These are phyloP conservation scores for Avena insularis DNA, from an alignment of 176 grass and related monocot genomes.

Conservation along the genomic window DNA sequence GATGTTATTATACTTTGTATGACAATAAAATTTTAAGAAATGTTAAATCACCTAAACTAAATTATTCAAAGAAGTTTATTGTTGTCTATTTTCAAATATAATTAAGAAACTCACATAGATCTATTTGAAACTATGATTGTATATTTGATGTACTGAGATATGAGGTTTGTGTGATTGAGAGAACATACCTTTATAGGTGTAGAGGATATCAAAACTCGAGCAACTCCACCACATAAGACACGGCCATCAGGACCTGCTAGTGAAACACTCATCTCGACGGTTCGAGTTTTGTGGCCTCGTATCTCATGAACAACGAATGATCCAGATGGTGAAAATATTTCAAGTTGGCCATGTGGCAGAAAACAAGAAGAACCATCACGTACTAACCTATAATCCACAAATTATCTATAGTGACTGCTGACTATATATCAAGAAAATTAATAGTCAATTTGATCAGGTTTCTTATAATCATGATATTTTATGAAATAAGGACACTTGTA, in stretches of 20 bases:
- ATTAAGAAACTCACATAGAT: too few relatives aligned
- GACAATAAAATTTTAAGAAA: too few relatives aligned
- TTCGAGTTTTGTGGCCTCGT: conserved; percentile 75
- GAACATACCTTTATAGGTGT: conserved; percentile 76
- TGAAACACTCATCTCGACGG: conserved; percentile 22
- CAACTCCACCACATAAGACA: conserved; percentile 78
- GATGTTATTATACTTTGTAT: too few relatives aligned
- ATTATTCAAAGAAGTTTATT: too few relatives aligned
- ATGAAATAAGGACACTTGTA: too few relatives aligned
- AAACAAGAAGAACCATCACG: neutral
- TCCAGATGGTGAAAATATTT: conserved; percentile 87
- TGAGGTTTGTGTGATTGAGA: conserved; percentile 4
- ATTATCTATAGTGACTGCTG: conserved; percentile 14
- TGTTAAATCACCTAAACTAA: too few relatives aligned
- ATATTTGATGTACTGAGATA: neutral
- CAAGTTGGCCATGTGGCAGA: conserved; percentile 75
- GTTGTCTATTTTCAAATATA: too few relatives aligned
- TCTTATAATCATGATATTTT: too few relatives aligned
- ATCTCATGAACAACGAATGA: conserved; percentile 78
- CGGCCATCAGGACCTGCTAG: conserved; percentile 77
- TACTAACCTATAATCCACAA: too few relatives aligned
- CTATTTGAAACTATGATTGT: too few relatives aligned
- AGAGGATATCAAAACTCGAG: conserved; percentile 74
- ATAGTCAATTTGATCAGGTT: too few relatives aligned
- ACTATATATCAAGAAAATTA: too few relatives aligned